Base-by-base conservation (phyloP, 768 basidiomycete species). In the Tricholoma bakamatsutake region DNA sequence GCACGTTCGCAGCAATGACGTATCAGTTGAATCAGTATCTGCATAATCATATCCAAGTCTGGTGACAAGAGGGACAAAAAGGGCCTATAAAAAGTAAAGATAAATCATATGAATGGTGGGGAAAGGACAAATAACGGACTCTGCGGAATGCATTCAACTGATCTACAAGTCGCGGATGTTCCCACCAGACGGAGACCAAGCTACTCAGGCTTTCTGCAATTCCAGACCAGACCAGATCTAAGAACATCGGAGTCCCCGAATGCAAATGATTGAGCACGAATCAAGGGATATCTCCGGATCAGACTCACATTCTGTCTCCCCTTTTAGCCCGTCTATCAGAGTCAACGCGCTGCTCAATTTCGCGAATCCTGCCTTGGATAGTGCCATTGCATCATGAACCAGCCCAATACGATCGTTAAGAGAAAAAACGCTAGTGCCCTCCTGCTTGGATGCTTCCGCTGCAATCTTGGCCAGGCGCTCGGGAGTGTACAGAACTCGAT, bases 331-430 rank as follows among this genome's bases (percentile, higher is more conserved):
- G 50, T 87, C 75, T 45, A 93, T 75, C 45, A 98, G 76, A 21
- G 80, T 82, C 61, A 99, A 76, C 1, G 87, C 82, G 58, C 84
- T 85, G 62, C 90, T 92, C 33, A 92, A 78, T 56, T 84, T 78
- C 48, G 84, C 75, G 63, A 90, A 81, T 3, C 94, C 94, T 17
- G 93, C 88, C 64, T 85, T 83, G 49, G 91, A 81, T 30, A 98
- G 80, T 1, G 87, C 87, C 64, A 88, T 77, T 0, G 87, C 78
- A 63, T 98, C 97, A 49, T 87, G 81, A 18, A 96, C 83, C 27
- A 99, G 76, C 15, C 95, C 95, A 62, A 98, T 86, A 21, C 92
- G 82, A 66, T 99, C 96, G 55, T 90, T 85, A 57, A 93, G 73
- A 1, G 86, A 79, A 73, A 96, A 93, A 7, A 80, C 69, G 3